phyloP scores from a whole-genome alignment of 345 rosid genomes.

The Corymbia maculata region DNA sequence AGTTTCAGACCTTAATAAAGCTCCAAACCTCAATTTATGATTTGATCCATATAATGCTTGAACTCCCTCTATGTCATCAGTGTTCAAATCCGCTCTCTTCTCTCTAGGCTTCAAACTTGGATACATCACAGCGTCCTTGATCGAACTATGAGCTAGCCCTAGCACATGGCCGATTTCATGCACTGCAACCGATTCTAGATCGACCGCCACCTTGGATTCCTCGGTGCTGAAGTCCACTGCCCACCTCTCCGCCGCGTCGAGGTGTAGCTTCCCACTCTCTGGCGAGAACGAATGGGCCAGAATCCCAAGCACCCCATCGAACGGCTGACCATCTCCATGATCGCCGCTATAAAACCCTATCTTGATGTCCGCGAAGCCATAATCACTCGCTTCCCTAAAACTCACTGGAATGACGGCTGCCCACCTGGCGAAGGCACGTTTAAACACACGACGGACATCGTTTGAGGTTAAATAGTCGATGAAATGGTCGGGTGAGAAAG shows the following conservation, averaged over 20 bases:
- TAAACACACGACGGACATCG: slow-evolving; percentile 31
- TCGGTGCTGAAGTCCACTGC: slow-evolving; percentile 51
- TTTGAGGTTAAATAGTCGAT: slow-evolving; percentile 23
- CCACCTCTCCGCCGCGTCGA: slow-evolving; percentile 82
- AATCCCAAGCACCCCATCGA: slow-evolving; percentile 79
- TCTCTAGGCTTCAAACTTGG: slow-evolving; percentile 77
- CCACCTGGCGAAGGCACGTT: slow-evolving; percentile 58
- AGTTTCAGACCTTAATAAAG: slow-evolving; percentile 55
- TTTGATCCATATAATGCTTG: slow-evolving; percentile 79
- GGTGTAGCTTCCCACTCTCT: slow-evolving; percentile 65
- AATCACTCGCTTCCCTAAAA: slow-evolving; percentile 46
- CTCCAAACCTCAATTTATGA: slow-evolving; percentile 46
- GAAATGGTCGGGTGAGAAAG: slow-evolving; percentile 47
- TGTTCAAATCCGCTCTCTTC: slow-evolving; percentile 39
- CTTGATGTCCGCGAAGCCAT: slow-evolving; percentile 55
- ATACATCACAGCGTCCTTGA: slow-evolving; percentile 72
- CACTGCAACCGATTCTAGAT: slow-evolving; percentile 77
- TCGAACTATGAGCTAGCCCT: slow-evolving; percentile 57
- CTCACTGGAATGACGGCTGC: slow-evolving; percentile 62
- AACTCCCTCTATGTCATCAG: slow-evolving; percentile 61
- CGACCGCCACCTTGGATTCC: slow-evolving; percentile 61
- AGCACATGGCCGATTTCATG: slow-evolving; percentile 85
- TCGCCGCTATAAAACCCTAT: slow-evolving; percentile 76
- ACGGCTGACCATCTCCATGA: slow-evolving; percentile 86
- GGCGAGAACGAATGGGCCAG: slow-evolving; percentile 80